Base-by-base conservation (phyloP, 1,139 yeast species). In the Kurtzmaniella natalensis region DNA sequence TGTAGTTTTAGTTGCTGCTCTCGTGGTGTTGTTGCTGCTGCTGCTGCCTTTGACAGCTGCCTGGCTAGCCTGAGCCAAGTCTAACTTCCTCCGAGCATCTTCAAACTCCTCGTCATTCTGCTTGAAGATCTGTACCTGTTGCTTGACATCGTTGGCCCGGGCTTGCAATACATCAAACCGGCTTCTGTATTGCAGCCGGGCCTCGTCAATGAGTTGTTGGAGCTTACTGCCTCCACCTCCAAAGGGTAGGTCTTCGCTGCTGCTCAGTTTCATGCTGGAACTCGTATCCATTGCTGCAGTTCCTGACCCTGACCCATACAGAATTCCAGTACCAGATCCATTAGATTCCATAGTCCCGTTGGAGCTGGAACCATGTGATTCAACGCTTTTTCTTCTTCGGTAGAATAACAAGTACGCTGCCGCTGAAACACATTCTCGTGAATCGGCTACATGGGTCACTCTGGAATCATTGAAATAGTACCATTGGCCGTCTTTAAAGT, bases 361-460 rank as follows among this genome's bases (percentile, higher is more conserved):
- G n/a, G n/a, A n/a, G n/a, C n/a, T n/a, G n/a, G n/a, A n/a, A n/a
- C n/a, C n/a, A 8, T 21, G 13, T 8, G 9, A n/a, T 9, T 11
- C 26, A 10, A 11, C 26, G 2, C 49, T 14, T 3, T 44, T 48
- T 42, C 89, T 68, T 38, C 78, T 78, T 37, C 94, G 71, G 57
- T 92, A 92, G 49, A 92, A 92, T 36, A 92, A 61, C 42, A 92
- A 62, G 53, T 92, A 92, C 0, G 98, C 98, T 3, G 95, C 87
- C 3, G 87, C 81, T 2, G 81, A 70, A n/a, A 89, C 64, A 8
- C 81, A 59, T 28, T 78, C 74, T 19, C 69, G 69, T 0, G 95
- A 84, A 35, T 76, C 72, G 0, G 78, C 66, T 9, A 69, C 55
- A 26, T 65, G 68, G 0, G 76, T 63, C 1, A 89, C 97, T 24